These are phyloP conservation scores for Zygnema circumcarinatum DNA, from an alignment of 139 green algal genomes.

Conservation along the genomic window DNA sequence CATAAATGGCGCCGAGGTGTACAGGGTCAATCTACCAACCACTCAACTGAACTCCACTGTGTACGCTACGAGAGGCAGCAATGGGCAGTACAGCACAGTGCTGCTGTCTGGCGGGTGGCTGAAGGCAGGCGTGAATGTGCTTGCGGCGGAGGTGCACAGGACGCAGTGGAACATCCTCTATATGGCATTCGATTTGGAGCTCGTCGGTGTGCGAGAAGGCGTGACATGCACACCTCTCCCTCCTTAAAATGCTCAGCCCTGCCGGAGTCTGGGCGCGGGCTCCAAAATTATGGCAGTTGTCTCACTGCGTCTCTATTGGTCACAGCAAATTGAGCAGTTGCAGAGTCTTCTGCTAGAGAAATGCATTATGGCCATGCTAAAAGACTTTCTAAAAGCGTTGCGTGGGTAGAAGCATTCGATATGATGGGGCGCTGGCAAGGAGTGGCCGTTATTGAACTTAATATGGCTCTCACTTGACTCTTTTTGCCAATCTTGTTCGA, in stretches of 20 bases:
- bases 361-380: no score
- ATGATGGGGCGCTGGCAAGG: no score
- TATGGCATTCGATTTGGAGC: not conserved
- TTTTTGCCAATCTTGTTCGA: no score
- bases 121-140: slow-evolving; percentile 17
- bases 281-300: no score
- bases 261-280: no score
- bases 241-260: not conserved
- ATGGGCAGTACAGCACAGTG: not conserved
- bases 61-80: not conserved
- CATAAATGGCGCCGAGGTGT: slow-evolving; percentile 33
- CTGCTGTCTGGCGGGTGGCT: slow-evolving; percentile 4
- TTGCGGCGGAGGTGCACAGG: slow-evolving; percentile 29
- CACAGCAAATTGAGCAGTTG: no score
- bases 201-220: slow-evolving; percentile 6
- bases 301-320: no score
- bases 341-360: no score
- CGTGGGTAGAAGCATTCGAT: no score
- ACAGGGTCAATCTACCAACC: slow-evolving; percentile 27
- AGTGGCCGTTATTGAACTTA: no score
- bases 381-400: no score
- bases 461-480: no score
- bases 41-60: not conserved
- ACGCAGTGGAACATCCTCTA: not conserved
- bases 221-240: not conserved